phyloP scores from a whole-genome alignment of 441 rosid species.

The Syzygium syzygioides region DNA sequence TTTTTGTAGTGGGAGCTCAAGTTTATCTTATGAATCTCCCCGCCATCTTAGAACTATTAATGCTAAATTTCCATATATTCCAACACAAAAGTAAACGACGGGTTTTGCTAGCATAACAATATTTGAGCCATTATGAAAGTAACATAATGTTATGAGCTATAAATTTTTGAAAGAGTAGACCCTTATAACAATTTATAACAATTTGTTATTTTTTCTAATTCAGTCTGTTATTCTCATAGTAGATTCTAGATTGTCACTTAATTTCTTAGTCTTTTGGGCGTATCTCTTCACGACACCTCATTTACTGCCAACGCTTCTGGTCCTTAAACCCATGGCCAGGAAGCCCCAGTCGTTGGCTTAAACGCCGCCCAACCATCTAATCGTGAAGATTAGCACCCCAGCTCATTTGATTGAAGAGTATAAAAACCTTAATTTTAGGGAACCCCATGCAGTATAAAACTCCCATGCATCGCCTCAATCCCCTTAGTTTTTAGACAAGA shows the following conservation, averaged over 20 bases:
- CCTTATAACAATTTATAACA: fast-evolving
- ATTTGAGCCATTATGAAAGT: not conserved
- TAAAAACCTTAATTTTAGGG: not conserved
- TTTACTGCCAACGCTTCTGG: not conserved
- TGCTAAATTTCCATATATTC: not conserved
- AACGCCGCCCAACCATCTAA: not conserved
- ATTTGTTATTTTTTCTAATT: no score
- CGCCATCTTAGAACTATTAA: not conserved
- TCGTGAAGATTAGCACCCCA: not conserved
- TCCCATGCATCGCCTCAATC: not conserved
- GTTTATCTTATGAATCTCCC: not conserved
- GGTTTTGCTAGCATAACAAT: not conserved
- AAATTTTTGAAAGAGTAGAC: no score
- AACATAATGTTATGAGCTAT: not conserved
- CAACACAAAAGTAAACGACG: not conserved
- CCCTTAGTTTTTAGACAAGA: not conserved
- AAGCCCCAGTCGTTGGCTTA: not conserved
- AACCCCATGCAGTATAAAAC: not conserved
- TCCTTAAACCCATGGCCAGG: not conserved
- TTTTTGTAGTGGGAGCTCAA: no score
- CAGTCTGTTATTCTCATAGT: fast-evolving
- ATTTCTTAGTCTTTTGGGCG: no score
- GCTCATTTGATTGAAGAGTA: not conserved
- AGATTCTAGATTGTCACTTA: no score
- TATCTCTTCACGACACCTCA: not conserved